Evolutionary conservation across 2,329 filamentous ascomycete genomes (phyloP).

Genomic region (Pseudogymnoascus sp.): DNA sequence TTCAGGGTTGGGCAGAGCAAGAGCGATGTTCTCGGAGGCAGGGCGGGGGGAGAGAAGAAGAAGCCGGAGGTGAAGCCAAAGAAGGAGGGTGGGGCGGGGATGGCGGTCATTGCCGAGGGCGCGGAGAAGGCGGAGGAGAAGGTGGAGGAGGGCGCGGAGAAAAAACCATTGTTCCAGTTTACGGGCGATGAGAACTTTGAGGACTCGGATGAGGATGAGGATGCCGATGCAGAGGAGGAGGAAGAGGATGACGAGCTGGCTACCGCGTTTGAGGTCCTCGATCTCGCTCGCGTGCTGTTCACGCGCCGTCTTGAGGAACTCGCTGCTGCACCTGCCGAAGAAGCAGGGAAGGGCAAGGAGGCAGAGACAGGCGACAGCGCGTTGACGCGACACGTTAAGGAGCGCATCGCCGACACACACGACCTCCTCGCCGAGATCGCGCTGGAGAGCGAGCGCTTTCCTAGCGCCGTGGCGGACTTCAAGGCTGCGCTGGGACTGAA

Average conservation of each 20-base stretch:
- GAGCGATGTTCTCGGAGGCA: slow-evolving; percentile 86
- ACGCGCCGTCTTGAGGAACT: slow-evolving; percentile 42
- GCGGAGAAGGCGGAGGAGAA: slow-evolving; percentile 27
- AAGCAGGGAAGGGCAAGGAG: slow-evolving; percentile 40
- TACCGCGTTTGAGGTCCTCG: slow-evolving; percentile 75
- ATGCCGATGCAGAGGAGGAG: slow-evolving; percentile 21
- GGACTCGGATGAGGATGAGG: slow-evolving; percentile 58
- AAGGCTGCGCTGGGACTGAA: slow-evolving; percentile 71
- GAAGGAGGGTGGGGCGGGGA: slow-evolving; percentile 33
- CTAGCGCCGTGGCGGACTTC: slow-evolving; percentile 77
- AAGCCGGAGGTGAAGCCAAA: slow-evolving; percentile 34
- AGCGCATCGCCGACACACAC: slow-evolving; percentile 85
- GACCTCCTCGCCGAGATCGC: slow-evolving; percentile 93
- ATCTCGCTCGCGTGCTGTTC: slow-evolving; percentile 64
- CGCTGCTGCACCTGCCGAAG: slow-evolving; percentile 31
- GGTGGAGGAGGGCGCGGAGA: slow-evolving; percentile 36
- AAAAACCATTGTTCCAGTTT: slow-evolving; percentile 84
- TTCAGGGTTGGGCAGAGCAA: slow-evolving; percentile 92
- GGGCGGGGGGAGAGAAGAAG: slow-evolving; percentile 53
- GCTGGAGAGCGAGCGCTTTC: slow-evolving; percentile 89
- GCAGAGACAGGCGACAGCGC: slow-evolving; percentile 28
- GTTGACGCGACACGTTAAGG: slow-evolving; percentile 57
- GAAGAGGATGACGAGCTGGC: slow-evolving; percentile 67
- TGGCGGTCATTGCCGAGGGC: slow-evolving; percentile 30
- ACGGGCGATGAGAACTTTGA: slow-evolving; percentile 91